phyloP scores from a whole-genome alignment of 2,329 filamentous ascomycete genomes.

The Cladophialophora psammophila region DNA sequence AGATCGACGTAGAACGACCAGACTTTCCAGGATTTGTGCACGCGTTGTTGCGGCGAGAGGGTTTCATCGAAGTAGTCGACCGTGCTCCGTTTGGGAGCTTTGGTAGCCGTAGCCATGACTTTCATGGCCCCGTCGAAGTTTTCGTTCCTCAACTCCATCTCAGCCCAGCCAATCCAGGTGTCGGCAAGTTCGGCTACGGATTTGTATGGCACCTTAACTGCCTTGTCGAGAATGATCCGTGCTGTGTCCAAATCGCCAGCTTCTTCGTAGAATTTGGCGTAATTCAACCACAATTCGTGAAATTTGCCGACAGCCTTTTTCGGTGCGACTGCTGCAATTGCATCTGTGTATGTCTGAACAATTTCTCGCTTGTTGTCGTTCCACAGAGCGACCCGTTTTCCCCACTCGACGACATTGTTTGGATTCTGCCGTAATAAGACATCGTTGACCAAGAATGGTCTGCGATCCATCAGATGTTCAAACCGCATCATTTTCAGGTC shows the following conservation, averaged over 20 bases:
- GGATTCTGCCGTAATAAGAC: constrained; percentile 94
- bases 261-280: constrained; percentile 94
- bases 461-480: constrained; percentile 95
- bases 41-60: constrained; percentile 89
- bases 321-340: constrained; percentile 89
- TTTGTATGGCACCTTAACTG: constrained; percentile 96
- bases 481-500: constrained; percentile 98
- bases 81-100: constrained; percentile 94
- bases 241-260: constrained; percentile 85
- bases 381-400: constrained; percentile 95
- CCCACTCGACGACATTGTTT: constrained; percentile 95
- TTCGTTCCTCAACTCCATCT: constrained; percentile 95
- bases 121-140: constrained; percentile 94
- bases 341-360: constrained; percentile 92
- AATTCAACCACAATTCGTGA: constrained; percentile 94
- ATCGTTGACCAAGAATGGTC: constrained; percentile 95
- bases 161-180: constrained; percentile 99
- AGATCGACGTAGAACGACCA: constrained; percentile 99
- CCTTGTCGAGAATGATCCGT: constrained; percentile 94
- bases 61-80: constrained; percentile 99
- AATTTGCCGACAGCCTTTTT: constrained; percentile 95
- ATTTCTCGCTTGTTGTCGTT: constrained; percentile 90
- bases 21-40: constrained; percentile 99
- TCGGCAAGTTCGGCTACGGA: constrained; percentile 96
- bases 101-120: constrained; percentile 96